These are phyloP conservation scores for Pycnococcus provasolii DNA, from an alignment of 139 green algal species.

Conservation along the genomic window DNA sequence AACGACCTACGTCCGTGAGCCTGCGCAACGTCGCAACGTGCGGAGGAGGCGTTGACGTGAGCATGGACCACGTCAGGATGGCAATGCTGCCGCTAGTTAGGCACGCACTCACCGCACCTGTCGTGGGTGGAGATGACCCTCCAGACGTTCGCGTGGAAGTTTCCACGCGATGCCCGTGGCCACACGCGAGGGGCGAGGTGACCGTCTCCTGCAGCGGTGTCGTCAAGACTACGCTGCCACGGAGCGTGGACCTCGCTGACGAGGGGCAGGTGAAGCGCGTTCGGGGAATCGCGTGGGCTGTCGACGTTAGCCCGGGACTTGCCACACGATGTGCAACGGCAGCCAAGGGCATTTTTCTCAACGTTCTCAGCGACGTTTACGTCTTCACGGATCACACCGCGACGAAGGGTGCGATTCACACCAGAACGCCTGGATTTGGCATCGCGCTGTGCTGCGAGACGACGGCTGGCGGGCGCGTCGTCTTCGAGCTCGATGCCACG, in stretches of 20 bases:
- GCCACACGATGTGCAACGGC: constrained; percentile 38
- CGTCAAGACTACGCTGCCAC: constrained; percentile 13
- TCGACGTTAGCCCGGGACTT: constrained; percentile 41
- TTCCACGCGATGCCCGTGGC: not conserved
- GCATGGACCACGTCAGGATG: constrained; percentile 70
- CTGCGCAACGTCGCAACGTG: constrained; percentile 62
- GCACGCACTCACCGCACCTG: constrained; percentile 30
- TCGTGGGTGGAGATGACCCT: constrained; percentile 12
- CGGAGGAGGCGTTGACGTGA: constrained; percentile 58
- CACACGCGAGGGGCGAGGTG: not conserved
- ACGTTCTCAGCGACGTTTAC: constrained; percentile 90
- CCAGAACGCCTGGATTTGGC: constrained; percentile 80
- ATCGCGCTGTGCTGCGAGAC: constrained; percentile 90
- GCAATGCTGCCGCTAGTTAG: constrained; percentile 81
- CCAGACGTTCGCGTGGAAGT: not conserved
- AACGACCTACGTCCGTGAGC: constrained; percentile 45
- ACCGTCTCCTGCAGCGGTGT: constrained; percentile 7
- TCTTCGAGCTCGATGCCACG: constrained; percentile 44
- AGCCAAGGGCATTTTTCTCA: constrained; percentile 72
- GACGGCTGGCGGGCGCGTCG: constrained; percentile 71
- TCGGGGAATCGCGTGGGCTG: constrained; percentile 80
- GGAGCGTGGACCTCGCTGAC: constrained; percentile 47
- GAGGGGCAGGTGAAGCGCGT: constrained; percentile 93
- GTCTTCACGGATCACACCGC: constrained; percentile 91
- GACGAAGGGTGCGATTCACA: not conserved